phyloP scores from a whole-genome alignment of 2,329 filamentous ascomycete genomes.

The Epichloe baconii region DNA sequence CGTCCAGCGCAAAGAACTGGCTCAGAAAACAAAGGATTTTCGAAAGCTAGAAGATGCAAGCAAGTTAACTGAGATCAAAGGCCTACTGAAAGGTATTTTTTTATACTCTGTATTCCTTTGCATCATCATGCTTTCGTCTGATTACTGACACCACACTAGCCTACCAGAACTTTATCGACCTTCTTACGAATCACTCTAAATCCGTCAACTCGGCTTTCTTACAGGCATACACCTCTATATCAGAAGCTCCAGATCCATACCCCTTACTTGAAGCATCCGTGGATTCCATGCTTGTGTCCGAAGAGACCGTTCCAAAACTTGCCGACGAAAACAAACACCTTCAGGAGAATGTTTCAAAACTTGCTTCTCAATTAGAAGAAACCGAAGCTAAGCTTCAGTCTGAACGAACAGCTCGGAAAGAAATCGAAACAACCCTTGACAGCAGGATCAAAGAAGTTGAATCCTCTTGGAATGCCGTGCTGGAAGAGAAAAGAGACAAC shows the following conservation, averaged over 20 bases:
- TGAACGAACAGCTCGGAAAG: conserved; percentile 59
- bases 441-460: conserved; percentile 79
- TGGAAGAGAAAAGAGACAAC: conserved; percentile 90
- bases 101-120: neutral
- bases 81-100: conserved; percentile 64
- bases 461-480: conserved; percentile 73
- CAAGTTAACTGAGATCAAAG: conserved; percentile 82
- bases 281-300: conserved; percentile 80
- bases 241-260: conserved; percentile 93
- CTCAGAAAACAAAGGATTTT: conserved; percentile 99
- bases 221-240: conserved; percentile 82
- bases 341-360: conserved; percentile 60
- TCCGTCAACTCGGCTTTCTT: conserved; percentile 86
- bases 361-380: conserved; percentile 73
- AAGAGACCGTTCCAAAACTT: conserved; percentile 83
- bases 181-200: conserved; percentile 92
- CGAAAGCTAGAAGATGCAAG: conserved; percentile 79
- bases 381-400: conserved; percentile 68
- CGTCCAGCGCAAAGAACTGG: conserved; percentile 88
- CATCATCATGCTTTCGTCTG: neutral
- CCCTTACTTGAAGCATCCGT: conserved; percentile 92
- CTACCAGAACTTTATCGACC: conserved; percentile 95
- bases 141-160: conserved; percentile 37
- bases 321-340: conserved; percentile 79
- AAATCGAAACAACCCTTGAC: conserved; percentile 67